Percentiles rank a stretch among this genome's conserved stretches.
Conservation (phyloP, 139 green algal genomes). For the Tetraselmis chui region DNA sequence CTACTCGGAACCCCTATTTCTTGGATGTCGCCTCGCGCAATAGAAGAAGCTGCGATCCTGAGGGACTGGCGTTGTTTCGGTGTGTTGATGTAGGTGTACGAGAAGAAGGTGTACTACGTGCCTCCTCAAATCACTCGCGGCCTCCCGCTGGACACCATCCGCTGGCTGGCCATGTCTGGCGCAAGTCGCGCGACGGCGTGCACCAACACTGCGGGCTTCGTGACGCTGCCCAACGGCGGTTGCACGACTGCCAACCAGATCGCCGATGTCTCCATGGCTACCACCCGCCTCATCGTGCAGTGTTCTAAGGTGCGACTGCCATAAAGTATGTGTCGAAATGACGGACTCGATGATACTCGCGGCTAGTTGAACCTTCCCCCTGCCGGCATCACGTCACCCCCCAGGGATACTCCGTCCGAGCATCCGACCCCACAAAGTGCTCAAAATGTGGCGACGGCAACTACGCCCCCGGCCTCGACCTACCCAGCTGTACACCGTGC, state of each 20-base stretch:
- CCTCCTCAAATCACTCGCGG: background rate
- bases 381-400: no score
- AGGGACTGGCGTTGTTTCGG: no score
- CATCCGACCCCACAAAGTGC: background rate
- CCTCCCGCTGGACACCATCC: background rate
- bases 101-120: background rate
- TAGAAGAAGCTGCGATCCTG: no score
- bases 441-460: background rate
- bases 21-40: no score
- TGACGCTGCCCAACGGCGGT: background rate
- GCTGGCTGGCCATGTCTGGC: background rate
- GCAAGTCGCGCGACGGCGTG: background rate
- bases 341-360: no score
- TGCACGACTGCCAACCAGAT: background rate
- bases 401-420: background rate
- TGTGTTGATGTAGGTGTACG: background rate
- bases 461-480: background rate
- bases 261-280: background rate
- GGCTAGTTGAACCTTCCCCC: no score
- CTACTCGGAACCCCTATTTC: no score
- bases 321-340: no score
- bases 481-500: background rate
- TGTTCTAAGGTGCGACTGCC: background rate
- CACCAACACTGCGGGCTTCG: background rate
- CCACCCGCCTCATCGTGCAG: background rate